Percentiles rank a stretch among this genome's conserved stretches.
These are phyloP conservation scores for Beauveria medogensis DNA, from an alignment of 2,329 filamentous ascomycete genomes.

Conservation along the genomic window DNA sequence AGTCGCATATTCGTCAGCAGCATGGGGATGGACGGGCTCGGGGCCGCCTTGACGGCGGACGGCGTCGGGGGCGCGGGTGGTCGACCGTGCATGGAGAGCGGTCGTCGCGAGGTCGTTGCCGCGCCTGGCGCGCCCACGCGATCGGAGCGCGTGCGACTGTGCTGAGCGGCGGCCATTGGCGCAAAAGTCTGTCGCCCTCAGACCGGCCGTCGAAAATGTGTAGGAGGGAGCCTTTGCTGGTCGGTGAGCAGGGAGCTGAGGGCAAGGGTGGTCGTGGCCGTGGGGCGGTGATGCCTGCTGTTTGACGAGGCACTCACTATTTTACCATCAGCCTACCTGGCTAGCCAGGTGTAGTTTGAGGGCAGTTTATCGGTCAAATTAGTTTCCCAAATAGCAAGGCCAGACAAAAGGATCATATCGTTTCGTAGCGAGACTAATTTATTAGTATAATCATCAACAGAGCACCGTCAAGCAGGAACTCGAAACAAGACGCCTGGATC, in stretches of 20 bases:
- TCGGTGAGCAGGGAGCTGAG: background rate
- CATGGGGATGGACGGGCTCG: background rate
- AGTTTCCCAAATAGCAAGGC: too few species aligned
- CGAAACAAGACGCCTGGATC: too few species aligned
- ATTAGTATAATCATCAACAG: too few species aligned
- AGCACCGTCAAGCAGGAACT: too few species aligned
- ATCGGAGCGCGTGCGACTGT: constrained; percentile 4
- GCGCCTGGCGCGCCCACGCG: constrained; percentile 3
- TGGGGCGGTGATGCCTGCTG: background rate
- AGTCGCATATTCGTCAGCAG: constrained; percentile 81
- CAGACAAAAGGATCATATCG: too few species aligned
- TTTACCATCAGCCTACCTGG: too few species aligned
- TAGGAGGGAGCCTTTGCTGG: background rate
- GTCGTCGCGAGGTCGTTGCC: background rate
- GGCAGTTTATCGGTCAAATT: too few species aligned
- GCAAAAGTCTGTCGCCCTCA: background rate
- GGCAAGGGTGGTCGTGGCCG: background rate
- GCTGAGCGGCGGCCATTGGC: constrained; percentile 7
- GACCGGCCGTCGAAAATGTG: background rate
- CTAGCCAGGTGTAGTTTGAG: too few species aligned
- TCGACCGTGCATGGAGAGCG: constrained; percentile 3
- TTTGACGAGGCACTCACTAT: too few species aligned
- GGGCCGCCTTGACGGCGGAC: background rate
- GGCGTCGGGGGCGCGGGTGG: background rate
- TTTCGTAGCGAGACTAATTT: too few species aligned